Conservation (phyloP, 441 rosid species). For the Gossypium gossypioides region DNA sequence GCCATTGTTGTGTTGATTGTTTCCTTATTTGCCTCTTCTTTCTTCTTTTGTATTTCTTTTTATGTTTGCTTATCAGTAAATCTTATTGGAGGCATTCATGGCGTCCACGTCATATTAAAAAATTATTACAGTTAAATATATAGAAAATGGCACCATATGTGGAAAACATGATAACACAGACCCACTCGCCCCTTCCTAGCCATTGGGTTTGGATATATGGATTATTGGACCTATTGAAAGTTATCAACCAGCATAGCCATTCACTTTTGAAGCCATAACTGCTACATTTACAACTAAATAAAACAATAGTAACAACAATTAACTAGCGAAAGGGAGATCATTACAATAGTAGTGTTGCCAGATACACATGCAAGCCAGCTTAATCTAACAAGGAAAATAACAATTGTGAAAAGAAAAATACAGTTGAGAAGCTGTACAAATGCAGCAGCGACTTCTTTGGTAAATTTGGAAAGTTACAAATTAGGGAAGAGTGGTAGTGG, state of each 20-base stretch:
- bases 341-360: too few species aligned
- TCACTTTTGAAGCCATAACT: too few species aligned
- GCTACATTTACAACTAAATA: too few species aligned
- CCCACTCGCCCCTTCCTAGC: conserved; percentile 22
- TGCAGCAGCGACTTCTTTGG: too few species aligned
- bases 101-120: conserved; percentile 22
- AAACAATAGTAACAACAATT: too few species aligned
- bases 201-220: background rate
- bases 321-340: too few species aligned
- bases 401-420: too few species aligned
- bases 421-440: too few species aligned
- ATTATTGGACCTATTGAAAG: background rate
- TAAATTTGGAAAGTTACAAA: background rate
- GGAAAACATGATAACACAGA: conserved; percentile 23
- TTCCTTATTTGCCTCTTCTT: background rate
- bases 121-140: background rate
- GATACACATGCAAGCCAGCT: too few species aligned
- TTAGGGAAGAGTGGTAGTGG: background rate
- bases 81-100: conserved; percentile 16
- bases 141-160: background rate
- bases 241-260: background rate
- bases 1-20: conserved; percentile 31
- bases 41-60: conserved; percentile 3
- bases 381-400: background rate
- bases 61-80: conserved; percentile 17